Evolutionary conservation across 495 filamentous ascomycete species (phyloP), one percentile per base, ranked within the genome.

Genomic region (Lentithecium fluviatile): DNA sequence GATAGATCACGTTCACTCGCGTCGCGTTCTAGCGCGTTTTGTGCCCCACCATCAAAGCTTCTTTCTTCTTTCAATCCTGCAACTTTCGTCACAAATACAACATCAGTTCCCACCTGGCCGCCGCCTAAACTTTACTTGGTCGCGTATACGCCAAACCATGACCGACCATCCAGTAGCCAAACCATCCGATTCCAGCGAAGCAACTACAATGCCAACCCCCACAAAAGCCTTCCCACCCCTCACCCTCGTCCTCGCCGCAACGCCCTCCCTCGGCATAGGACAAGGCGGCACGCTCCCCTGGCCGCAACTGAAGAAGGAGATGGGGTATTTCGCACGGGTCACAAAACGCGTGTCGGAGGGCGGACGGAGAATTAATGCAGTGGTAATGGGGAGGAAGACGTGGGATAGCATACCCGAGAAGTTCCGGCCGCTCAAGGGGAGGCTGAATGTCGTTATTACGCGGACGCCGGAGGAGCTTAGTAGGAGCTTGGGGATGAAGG

Each of bases 371-470:
- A 42, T 72, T 17, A 98, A 97, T 69, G 88, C 88, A 0, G 86
- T 98, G 23, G 86, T 98, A 68, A 98, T 98, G 93, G 94, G 94
- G 48, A 88, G 94, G 63, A 96, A 94, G 74, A 97, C 94, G 0
- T 98, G 91, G 85, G 88, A 93, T 25, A 88, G 83, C 45, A 90
- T 98, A 3, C 93, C 93, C 1, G 67, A 74, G 0, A 76, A 75
- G 12, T 88, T 91, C 66, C 81, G 91, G n/a, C 94, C 94, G 29
- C 76, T 98, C 12, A 85, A 80, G 46, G 89, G 82, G 23, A 73
- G 94, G 24, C 72, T 88, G 5, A 97, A 90, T 65, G 81, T 96
- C 10, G 84, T 98, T 46, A 71, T 98, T 50, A 86, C 83, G 34
- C 77, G 87, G 21, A 37, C 51, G 71, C 60, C 74, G 19, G 34